Base-by-base conservation (phyloP, 148 eudicot genomes). In the Diospyros kaki region DNA sequence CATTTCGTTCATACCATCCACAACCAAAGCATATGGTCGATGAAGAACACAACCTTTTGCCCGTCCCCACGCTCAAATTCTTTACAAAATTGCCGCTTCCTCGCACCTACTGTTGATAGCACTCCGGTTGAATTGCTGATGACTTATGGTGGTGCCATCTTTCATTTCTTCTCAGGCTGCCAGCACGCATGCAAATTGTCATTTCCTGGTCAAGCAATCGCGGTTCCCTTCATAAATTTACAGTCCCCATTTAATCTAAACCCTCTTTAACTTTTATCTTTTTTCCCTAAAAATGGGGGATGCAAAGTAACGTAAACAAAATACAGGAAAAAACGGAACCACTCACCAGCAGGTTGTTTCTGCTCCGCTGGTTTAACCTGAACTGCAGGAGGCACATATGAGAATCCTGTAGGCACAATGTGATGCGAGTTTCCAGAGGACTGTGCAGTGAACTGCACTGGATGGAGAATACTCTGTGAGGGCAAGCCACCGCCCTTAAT, bases 311-410 rank as follows among this genome's bases (percentile, higher is more conserved):
- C 1, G 5, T 5, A 41, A 65, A 70, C 6, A 61, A 64, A 54
- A 64, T 46, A 50, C 46, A 60, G 64, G 6, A 58, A 5, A 44
- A 48, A 46, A 59, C 52, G 28, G 9, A 53, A 76, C 66, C 79
- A 90, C 93, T 90, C 83, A 90, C 98, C 97, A 72, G 91, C 89
- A 68, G 97, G 93, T 73, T 95, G 97, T 77, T 92, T 95, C 80
- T 90, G 98, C 82, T 95, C 99, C 1, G 94, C 78, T 3, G 90
- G 86, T 75, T 91, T 93, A 83, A 77, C 88, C 72, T 81, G 95
- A 73, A 87, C 91, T 1, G 82, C 83, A 11, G 89, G 64, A 8
- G 94, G 85, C 10, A 73, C 87, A 73, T 89, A 89, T 1, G 92
- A 59, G 75, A 86, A 90, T 4, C 91, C 90, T 6, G 84, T 84